Evolutionary conservation across 805 yeast species (phyloP).

Genomic region (Ogataea allantospora): DNA sequence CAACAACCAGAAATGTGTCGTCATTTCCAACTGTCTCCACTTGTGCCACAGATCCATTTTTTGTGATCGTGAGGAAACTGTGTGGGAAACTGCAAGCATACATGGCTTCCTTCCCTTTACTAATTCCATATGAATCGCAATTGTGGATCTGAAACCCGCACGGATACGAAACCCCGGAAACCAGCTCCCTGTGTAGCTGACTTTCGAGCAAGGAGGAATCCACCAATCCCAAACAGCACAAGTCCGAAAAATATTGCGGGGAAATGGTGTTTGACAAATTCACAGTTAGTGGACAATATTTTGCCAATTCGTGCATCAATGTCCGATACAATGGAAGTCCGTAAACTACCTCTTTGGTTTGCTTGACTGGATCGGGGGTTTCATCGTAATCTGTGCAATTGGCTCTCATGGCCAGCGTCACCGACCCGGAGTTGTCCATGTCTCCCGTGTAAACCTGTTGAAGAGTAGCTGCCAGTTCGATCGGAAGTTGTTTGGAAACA

Average conservation of each 20-base stretch:
- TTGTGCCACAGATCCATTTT: conserved; percentile 47
- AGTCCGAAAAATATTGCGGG: conserved; percentile 50
- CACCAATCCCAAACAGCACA: conserved; percentile 44
- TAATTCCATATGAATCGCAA: conserved; percentile 26
- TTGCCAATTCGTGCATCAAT: conserved; percentile 40
- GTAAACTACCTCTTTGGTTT: conserved; percentile 31
- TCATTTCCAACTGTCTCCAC: conserved; percentile 49
- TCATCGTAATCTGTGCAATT: conserved; percentile 35
- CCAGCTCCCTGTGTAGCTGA: conserved; percentile 49
- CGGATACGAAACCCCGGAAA: conserved; percentile 50
- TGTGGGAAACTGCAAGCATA: conserved; percentile 43
- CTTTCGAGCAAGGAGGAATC: conserved; percentile 45
- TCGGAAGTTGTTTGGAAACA: conserved; percentile 6
- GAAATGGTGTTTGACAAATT: conserved; percentile 47
- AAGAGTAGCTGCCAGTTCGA: conserved; percentile 1
- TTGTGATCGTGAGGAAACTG: conserved; percentile 47
- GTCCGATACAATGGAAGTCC: conserved; percentile 44
- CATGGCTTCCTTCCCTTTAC: conserved; percentile 45
- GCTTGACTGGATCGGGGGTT: conserved; percentile 15
- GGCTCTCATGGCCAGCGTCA: conserved; percentile 37
- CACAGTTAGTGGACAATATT: conserved; percentile 44
- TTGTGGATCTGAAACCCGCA: conserved; percentile 40
- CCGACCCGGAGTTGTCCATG: conserved; percentile 13
- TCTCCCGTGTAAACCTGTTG: conserved; percentile 12
- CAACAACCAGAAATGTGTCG: conserved; percentile 46